Percentiles rank a stretch among this genome's conserved stretches.
Conservation (phyloP, 805 yeast genomes). For the Candida oleophila region DNA sequence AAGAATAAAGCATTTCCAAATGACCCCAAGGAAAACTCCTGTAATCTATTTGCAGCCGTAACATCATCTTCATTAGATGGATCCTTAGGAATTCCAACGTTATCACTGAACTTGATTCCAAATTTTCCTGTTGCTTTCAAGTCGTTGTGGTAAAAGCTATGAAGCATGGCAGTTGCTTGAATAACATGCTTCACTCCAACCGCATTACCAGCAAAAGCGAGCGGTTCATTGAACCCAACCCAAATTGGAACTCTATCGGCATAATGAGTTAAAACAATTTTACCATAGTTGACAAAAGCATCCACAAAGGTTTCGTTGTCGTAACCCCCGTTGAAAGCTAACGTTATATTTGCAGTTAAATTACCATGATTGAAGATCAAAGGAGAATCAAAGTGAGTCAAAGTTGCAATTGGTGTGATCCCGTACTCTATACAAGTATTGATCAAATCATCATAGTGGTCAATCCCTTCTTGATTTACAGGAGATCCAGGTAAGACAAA, state of each 20-base stretch:
- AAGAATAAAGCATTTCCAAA: slow-evolving; percentile 29
- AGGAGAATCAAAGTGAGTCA: slow-evolving; percentile 36
- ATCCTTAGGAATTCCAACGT: slow-evolving; percentile 26
- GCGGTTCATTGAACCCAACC: slow-evolving; percentile 33
- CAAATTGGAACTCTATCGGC: slow-evolving; percentile 29
- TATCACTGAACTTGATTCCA: slow-evolving; percentile 25
- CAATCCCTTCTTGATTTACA: slow-evolving; percentile 26
- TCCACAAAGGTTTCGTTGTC: slow-evolving; percentile 22
- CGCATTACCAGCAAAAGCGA: slow-evolving; percentile 17
- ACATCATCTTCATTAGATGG: slow-evolving; percentile 18
- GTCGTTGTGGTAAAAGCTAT: slow-evolving; percentile 23
- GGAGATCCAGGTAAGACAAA: slow-evolving; percentile 26
- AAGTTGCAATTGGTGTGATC: slow-evolving; percentile 28
- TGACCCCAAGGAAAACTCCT: slow-evolving; percentile 23
- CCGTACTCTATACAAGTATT: slow-evolving; percentile 20
- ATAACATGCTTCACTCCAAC: slow-evolving; percentile 21
- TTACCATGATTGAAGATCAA: slow-evolving; percentile 9
- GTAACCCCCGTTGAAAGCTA: slow-evolving; percentile 24
- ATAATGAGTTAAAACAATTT: slow-evolving; percentile 26
- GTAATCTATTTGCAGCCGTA: slow-evolving; percentile 23
- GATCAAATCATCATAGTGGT: slow-evolving; percentile 21
- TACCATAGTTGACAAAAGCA: slow-evolving; percentile 31
- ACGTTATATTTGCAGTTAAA: slow-evolving; percentile 9
- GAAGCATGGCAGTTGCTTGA: slow-evolving; percentile 21
- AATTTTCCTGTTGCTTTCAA: slow-evolving; percentile 21